Evolutionary conservation across 192 early-diverging fungal genomes (phyloP).

Genomic region (Fimicolochytrium jonesii): DNA sequence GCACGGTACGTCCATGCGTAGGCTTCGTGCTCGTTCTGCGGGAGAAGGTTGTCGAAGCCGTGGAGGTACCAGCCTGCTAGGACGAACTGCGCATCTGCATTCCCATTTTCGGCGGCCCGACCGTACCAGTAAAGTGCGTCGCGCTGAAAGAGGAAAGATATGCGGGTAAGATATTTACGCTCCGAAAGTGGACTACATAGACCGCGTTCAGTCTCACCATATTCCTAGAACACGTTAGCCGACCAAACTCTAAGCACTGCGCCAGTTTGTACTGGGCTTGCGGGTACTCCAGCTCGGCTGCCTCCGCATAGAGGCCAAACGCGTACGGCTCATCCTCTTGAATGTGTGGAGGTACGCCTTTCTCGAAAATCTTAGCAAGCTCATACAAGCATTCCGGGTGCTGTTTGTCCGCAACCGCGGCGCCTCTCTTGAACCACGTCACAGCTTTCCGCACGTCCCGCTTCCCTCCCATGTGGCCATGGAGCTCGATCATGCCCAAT

Average conservation of each 20-base stretch:
- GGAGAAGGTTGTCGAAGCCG: conserved; percentile 63
- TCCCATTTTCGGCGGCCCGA: conserved; percentile 62
- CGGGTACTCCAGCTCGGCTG: conserved; percentile 61
- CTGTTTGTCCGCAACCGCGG: conserved; percentile 56
- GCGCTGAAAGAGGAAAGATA: conserved; percentile 34
- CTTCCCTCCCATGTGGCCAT: conserved; percentile 67
- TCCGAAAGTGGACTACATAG: conserved; percentile 23
- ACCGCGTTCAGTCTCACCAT: conserved; percentile 31
- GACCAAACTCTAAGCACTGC: conserved; percentile 72
- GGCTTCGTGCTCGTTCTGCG: conserved; percentile 62
- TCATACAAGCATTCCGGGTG: conserved; percentile 67
- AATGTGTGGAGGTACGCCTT: conserved; percentile 57
- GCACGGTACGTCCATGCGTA: conserved; percentile 73
- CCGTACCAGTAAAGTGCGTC: conserved; percentile 69
- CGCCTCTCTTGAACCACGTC: conserved; percentile 75
- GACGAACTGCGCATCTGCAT: conserved; percentile 71
- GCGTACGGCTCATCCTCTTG: conserved; percentile 39
- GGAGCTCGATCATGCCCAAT: conserved; percentile 69
- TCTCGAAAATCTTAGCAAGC: conserved; percentile 72
- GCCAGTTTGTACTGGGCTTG: conserved; percentile 72
- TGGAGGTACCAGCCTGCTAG: conserved; percentile 80
- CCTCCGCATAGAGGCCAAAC: conserved; percentile 55
- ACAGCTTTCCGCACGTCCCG: conserved; percentile 69
- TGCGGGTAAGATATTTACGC: conserved; percentile 53
- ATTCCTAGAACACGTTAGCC: conserved; percentile 60